A percentile compares a stretch with the other conserved stretches of the same genome.
Evolutionary conservation across 768 basidiomycete genomes (phyloP).

Genomic region (Phylloporus sp.): DNA sequence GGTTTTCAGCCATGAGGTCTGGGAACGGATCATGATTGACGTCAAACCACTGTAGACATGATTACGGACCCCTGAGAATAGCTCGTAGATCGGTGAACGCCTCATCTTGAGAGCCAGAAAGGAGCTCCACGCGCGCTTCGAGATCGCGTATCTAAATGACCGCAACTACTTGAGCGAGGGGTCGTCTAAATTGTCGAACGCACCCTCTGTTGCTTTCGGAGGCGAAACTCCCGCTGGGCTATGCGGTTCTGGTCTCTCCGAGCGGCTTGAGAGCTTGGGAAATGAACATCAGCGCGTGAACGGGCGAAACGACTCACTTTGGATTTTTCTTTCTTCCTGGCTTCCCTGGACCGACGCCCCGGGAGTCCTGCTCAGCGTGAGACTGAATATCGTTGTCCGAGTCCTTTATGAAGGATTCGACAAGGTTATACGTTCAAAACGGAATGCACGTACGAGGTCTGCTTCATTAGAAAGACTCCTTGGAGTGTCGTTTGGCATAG

Average conservation of each 20-base stretch:
- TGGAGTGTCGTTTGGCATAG: constrained; percentile 47
- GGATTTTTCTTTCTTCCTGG: constrained; percentile 86
- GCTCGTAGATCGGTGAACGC: constrained; percentile 77
- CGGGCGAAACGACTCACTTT: constrained; percentile 47
- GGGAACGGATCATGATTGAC: constrained; percentile 7
- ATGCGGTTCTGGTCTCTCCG: constrained; percentile 87
- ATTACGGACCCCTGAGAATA: constrained; percentile 62
- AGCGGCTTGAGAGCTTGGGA: constrained; percentile 74
- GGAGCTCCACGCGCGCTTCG: constrained; percentile 90
- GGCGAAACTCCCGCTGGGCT: constrained; percentile 88
- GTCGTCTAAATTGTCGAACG: constrained; percentile 13
- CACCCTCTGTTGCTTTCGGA: constrained; percentile 86
- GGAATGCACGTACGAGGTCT: constrained; percentile 38
- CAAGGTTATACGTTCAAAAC: constrained; percentile 12
- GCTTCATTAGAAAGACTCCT: constrained; percentile 63
- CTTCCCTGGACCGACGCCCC: constrained; percentile 23
- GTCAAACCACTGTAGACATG: neutral
- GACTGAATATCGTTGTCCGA: constrained; percentile 71
- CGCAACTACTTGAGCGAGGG: constrained; percentile 5
- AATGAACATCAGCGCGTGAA: constrained; percentile 13
- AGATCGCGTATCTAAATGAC: constrained; percentile 79
- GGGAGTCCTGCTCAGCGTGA: constrained; percentile 25
- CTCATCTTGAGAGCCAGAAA: constrained; percentile 90
- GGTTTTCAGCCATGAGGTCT: constrained; percentile 90
- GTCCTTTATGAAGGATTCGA: constrained; percentile 37